A percentile compares a stretch with the other conserved stretches of the same genome.
phyloP scores from a whole-genome alignment of 352 stramenopile genomes.

The Globisporangium emineosum region DNA sequence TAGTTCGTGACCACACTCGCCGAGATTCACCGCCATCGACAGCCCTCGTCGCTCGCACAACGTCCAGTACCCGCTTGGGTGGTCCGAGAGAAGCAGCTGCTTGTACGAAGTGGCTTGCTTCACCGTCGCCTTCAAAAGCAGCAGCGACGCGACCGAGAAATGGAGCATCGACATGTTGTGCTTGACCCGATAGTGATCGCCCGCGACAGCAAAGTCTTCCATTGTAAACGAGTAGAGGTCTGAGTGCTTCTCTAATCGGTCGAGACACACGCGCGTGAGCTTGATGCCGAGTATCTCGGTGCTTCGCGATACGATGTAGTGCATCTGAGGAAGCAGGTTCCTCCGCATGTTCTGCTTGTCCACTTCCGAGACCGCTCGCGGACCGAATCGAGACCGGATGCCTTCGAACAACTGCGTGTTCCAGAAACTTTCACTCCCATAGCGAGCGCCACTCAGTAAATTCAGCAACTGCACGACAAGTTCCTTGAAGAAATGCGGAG shows the following conservation, averaged over 20 bases:
- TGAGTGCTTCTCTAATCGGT: slow-evolving; percentile 43
- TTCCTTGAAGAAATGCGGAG: slow-evolving; percentile 38
- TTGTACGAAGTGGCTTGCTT: slow-evolving; percentile 81
- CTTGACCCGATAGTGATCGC: slow-evolving; percentile 58
- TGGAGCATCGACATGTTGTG: slow-evolving; percentile 85
- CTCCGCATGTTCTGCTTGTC: slow-evolving; percentile 79
- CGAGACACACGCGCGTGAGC: slow-evolving; percentile 39
- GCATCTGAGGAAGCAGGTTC: slow-evolving; percentile 39
- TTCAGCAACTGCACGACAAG: slow-evolving; percentile 64
- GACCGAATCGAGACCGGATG: slow-evolving; percentile 74
- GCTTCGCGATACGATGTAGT: slow-evolving; percentile 51
- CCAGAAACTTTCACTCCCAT: slow-evolving; percentile 70
- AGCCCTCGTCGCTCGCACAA: slow-evolving; percentile 81
- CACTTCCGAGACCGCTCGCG: slow-evolving; percentile 57
- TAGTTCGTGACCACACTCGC: slow-evolving; percentile 39
- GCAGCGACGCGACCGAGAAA: slow-evolving; percentile 84
- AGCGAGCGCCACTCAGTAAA: slow-evolving; percentile 54
- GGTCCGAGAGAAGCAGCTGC: slow-evolving; percentile 63
- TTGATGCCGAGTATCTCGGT: slow-evolving; percentile 53
- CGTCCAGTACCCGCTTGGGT: slow-evolving; percentile 82
- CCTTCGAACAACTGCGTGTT: slow-evolving; percentile 65
- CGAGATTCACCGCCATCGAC: slow-evolving; percentile 67
- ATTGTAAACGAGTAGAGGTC: slow-evolving; percentile 73
- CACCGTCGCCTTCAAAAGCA: slow-evolving; percentile 73
- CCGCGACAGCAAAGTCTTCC: slow-evolving; percentile 51